Base-by-base conservation (phyloP, 371 early-diverging fungal species). In the Coemansia sp. region DNA sequence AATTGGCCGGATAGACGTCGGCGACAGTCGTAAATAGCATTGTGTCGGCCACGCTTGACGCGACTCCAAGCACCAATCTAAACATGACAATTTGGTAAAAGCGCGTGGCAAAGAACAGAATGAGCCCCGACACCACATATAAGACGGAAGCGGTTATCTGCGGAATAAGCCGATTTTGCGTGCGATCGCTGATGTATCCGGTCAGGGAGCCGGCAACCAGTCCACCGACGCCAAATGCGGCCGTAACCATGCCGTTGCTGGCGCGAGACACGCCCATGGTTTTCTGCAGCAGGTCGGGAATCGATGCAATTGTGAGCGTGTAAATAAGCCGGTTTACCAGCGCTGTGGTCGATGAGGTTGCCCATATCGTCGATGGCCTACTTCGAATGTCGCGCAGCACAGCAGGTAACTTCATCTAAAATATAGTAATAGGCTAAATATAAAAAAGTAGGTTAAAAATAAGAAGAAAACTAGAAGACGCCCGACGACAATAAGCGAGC, bases 1-100 rank as follows among this genome's bases (percentile, higher is more conserved):
- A 57, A 14, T 66, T 62, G 0, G 75, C 66, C 1, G 75, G 75
- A 32, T 74, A 74, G 26, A 74, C 75, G 26, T 74, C 75, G 35
- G 75, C 75, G 14, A 74, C 75, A 9, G 72, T 66, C 5, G 75
- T 70, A 54, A 70, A 74, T 14, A 74, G 66, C 71, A 74, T 74
- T 0, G 70, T 70, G 32, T 74, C 75, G 9, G 75, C 70, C 5
- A 62, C 59, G 41, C 75, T 74, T 6, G 75, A 74, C 1, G 75
- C 70, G 4, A 61, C 49, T 5, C 75, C 75, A 7, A 74, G 59
- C 0, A 74, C 45, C 4, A 74, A 42, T 5, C 75, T 54, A 36
- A 74, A 74, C 5, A 70, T 20, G 5, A 74, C 62, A 3, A 74
- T 54, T 31, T 65, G 70, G 50, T 74, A 70, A 30, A 74, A 69